Percentiles rank a stretch among this genome's conserved stretches.
These are phyloP conservation scores for Leishmania turanica DNA, from an alignment of 208 protist genomes.

Conservation along the genomic window DNA sequence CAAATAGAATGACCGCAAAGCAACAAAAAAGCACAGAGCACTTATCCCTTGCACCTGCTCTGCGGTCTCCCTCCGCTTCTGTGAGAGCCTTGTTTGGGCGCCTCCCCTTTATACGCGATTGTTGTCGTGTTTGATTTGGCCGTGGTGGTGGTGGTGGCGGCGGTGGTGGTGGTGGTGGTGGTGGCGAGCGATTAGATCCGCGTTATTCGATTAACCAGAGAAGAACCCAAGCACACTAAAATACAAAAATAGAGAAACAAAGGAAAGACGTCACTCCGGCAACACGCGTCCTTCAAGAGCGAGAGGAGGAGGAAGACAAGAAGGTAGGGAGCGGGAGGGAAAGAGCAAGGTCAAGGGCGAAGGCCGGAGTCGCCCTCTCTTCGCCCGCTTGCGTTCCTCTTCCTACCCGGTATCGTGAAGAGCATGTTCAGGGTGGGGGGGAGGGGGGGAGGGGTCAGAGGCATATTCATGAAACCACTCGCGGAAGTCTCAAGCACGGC, in stretches of 20 bases:
- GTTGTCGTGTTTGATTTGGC: not conserved
- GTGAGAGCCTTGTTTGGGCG: not conserved
- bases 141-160: not conserved
- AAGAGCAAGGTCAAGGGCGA: not conserved
- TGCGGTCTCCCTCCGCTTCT: not conserved
- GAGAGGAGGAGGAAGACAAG: not conserved
- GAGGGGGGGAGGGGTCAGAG: not conserved
- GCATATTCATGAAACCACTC: not conserved
- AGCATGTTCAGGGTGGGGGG: not conserved
- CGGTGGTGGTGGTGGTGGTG: not conserved
- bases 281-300: not conserved
- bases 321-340: not conserved
- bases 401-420: not conserved
- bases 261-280: not conserved
- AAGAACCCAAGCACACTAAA: too few species aligned
- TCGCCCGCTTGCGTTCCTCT: not conserved
- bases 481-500: not conserved
- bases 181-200: not conserved
- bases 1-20: not conserved
- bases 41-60: not conserved
- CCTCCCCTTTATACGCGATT: not conserved
- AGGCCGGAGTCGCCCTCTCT: not conserved
- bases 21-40: not conserved
- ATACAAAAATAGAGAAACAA: not conserved
- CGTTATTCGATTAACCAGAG: slow-evolving; percentile 5